These are phyloP conservation scores for Ceratonia siliqua DNA, from an alignment of 306 rosid species.

Conservation along the genomic window DNA sequence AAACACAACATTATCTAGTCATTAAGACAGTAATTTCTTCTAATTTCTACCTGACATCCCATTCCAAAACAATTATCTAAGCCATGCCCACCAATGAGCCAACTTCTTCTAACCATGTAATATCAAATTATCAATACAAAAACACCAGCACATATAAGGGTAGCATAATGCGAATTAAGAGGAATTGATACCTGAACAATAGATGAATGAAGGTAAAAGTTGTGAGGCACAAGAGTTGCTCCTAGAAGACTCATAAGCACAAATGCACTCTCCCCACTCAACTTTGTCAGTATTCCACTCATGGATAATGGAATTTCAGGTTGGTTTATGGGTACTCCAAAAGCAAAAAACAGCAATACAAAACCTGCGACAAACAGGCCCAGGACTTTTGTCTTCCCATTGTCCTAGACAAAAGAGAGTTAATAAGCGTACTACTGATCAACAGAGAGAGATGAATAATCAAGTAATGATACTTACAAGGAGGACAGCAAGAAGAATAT, in stretches of 20 bases:
- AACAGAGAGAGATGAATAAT: background rate
- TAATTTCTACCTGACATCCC: background rate
- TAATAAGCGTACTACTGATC: slow-evolving; percentile 13
- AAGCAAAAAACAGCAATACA: slow-evolving; percentile 57
- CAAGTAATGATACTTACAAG: slow-evolving; percentile 59
- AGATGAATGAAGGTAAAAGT: slow-evolving; percentile 89
- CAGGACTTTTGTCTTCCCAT: slow-evolving; percentile 60
- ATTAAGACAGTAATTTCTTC: background rate
- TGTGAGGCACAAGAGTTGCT: slow-evolving; percentile 95
- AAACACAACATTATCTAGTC: background rate
- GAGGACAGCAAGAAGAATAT: slow-evolving; percentile 63
- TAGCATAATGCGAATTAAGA: no score
- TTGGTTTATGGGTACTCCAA: slow-evolving; percentile 72
- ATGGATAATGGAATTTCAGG: slow-evolving; percentile 67
- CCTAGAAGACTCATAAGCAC: slow-evolving; percentile 95
- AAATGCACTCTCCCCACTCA: slow-evolving; percentile 88
- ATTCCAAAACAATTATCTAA: background rate
- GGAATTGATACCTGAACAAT: slow-evolving; percentile 77
- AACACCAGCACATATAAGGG: background rate
- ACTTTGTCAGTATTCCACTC: slow-evolving; percentile 61
- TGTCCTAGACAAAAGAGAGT: slow-evolving; percentile 56
- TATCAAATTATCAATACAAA: slow-evolving; percentile 5
- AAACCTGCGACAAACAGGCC: slow-evolving; percentile 61
- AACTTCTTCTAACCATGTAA: slow-evolving; percentile 11
- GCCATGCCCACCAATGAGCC: background rate